Conservation (phyloP, 2,329 filamentous ascomycete species). For the Fusarium sp. region DNA sequence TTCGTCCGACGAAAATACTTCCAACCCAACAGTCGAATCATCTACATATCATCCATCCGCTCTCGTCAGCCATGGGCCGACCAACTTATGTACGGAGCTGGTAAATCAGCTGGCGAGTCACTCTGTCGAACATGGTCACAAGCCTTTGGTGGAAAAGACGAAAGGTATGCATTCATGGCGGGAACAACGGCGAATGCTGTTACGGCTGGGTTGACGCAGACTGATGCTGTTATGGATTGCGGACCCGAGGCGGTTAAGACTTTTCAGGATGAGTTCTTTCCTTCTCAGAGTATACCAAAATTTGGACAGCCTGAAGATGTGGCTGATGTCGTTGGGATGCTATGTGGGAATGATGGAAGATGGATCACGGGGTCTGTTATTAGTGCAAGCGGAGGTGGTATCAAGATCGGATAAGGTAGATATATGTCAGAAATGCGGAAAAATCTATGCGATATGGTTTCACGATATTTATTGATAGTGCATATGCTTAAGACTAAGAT, state of each 20-base stretch:
- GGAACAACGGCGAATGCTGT: constrained; percentile 55
- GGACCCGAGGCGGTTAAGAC: constrained; percentile 49
- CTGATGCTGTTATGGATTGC: constrained; percentile 52
- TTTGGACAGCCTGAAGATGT: constrained; percentile 55
- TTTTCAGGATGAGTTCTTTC: constrained; percentile 53
- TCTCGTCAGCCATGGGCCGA: constrained; percentile 52
- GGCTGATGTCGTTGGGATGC: constrained; percentile 53
- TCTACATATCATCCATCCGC: constrained; percentile 54
- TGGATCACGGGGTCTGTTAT: constrained; percentile 56
- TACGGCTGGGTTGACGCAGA: constrained; percentile 51
- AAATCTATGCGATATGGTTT: fast-evolving
- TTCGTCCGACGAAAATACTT: constrained; percentile 51
- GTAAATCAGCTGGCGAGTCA: constrained; percentile 54
- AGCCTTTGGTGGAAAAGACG: constrained; percentile 54
- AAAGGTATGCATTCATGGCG: constrained; percentile 52
- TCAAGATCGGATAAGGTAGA: constrained; percentile 48
- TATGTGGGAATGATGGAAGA: constrained; percentile 52
- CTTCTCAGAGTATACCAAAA: constrained; percentile 50
- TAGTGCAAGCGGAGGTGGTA: constrained; percentile 54
- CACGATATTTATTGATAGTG: not conserved
- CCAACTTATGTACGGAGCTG: constrained; percentile 53
- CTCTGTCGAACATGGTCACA: constrained; percentile 55
- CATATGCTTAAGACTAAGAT: no score
- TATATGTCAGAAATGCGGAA: no score
- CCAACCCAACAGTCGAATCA: constrained; percentile 52